phyloP scores from a whole-genome alignment of 2,329 filamentous ascomycete genomes.

The Pseudocercospora fuligena region DNA sequence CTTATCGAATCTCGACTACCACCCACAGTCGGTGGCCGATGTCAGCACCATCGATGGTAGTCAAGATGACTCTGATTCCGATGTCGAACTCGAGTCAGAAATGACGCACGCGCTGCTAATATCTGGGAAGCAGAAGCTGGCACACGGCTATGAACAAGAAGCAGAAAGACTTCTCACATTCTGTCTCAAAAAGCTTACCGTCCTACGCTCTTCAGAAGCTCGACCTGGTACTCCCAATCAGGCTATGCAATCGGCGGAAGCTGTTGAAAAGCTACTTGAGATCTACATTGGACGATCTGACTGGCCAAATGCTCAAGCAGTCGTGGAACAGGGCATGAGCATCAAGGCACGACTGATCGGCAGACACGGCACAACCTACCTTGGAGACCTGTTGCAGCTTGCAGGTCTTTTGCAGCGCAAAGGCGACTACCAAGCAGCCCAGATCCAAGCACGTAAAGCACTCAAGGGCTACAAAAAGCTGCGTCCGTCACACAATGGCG shows the following conservation, averaged over 20 bases:
- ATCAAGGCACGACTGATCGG: neutral
- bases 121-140: constrained; percentile 11
- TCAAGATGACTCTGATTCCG: constrained; percentile 1
- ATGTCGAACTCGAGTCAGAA: constrained; percentile 1
- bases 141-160: neutral
- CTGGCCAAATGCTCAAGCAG: neutral
- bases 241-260: neutral
- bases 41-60: neutral
- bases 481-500: neutral
- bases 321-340: neutral
- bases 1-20: neutral
- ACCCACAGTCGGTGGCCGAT: constrained; percentile 2
- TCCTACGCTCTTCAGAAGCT: neutral
- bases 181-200: neutral
- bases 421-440: neutral
- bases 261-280: neutral
- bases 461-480: constrained; percentile 2
- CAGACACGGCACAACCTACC: neutral
- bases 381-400: neutral
- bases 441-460: constrained; percentile 7
- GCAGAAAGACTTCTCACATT: constrained; percentile 4
- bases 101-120: neutral
- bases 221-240: neutral
- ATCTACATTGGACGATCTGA: neutral
- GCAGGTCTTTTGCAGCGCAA: neutral